These are phyloP conservation scores for Cordyceps militaris DNA, from an alignment of 2,329 filamentous ascomycete genomes.

Conservation along the genomic window DNA sequence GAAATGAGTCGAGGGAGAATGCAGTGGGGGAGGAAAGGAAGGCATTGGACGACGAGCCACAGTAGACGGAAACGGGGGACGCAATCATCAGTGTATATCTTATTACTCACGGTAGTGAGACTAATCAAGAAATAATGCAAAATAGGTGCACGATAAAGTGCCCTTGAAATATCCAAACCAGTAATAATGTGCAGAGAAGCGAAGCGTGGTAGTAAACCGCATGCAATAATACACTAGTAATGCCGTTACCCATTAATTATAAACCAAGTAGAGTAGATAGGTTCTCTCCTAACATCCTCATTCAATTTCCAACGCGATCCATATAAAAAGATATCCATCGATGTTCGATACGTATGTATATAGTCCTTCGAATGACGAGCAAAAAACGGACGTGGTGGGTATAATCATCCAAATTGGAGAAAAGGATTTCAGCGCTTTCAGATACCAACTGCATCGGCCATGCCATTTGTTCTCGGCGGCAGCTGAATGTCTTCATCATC, in stretches of 20 bases:
- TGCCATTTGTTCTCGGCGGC: conserved; percentile 27
- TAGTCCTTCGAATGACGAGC: background rate
- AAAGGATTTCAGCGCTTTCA: background rate
- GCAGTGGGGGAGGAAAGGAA: background rate
- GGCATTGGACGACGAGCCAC: background rate
- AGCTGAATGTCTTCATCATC: conserved; percentile 53
- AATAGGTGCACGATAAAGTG: background rate
- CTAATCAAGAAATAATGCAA: background rate
- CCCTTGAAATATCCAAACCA: background rate
- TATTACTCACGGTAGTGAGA: background rate
- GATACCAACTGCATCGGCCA: conserved; percentile 16
- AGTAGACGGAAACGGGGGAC: background rate
- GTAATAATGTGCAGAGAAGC: background rate
- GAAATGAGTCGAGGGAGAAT: background rate
- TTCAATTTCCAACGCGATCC: background rate
- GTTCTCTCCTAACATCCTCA: background rate
- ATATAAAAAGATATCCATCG: background rate
- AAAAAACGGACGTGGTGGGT: background rate
- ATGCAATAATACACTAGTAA: background rate
- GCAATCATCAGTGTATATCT: background rate
- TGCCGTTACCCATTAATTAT: background rate
- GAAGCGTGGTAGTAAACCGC: background rate
- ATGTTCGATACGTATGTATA: background rate
- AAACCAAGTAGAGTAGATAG: background rate
- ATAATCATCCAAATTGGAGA: conserved; percentile 2